Evolutionary conservation across 495 filamentous ascomycete genomes (phyloP), one percentile per base, ranked within the genome.

Genomic region (Aspergillus cristatus): DNA sequence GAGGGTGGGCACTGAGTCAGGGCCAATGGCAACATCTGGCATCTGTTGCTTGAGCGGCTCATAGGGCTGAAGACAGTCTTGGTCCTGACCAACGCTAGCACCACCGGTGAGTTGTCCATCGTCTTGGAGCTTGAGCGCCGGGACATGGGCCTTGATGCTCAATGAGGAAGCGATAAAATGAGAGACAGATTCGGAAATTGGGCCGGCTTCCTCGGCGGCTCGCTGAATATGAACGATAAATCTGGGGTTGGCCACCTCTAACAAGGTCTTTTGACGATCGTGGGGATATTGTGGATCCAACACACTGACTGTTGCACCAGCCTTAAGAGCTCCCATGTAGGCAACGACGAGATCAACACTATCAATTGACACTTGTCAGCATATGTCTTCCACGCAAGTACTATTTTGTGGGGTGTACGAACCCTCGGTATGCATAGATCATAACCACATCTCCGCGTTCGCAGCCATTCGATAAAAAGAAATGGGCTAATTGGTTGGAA

Each of bases 241-340:
- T 28, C 78, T 68, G 7, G 90, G 90, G 41, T 79, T 73, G 22
- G 90, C 82, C 17, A 96, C 89, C 45, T 95, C 85, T 22, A 97
- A 75, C 49, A 91, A 94, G 50, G 94, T 84, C 46, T 82, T 82
- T 54, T 98, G 91, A 32, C 91, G 65, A 32, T 82, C 83, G 1
- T 85, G 81, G 4, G 91, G 91, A 54, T 98, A 96, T 12, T 77
- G 72, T 2, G 89, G 89, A 48, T 96, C 89, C 32, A 96, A 77
- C 28, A 96, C 86, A 10, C 56, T 60, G 47, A 70, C 59, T 6
- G 61, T 67, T 14, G 65, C 66, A 42, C 65, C 65, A 22, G 63
- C 63, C 53, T 67, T 75, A 40, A 79, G 43, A n/a, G 67, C 63
- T 43, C 73, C 74, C 72, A 78, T 74, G 10, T 71, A 58, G 7